Evolutionary conservation across 2,329 filamentous ascomycete genomes (phyloP).

Genomic region (Ramularia endophylla): DNA sequence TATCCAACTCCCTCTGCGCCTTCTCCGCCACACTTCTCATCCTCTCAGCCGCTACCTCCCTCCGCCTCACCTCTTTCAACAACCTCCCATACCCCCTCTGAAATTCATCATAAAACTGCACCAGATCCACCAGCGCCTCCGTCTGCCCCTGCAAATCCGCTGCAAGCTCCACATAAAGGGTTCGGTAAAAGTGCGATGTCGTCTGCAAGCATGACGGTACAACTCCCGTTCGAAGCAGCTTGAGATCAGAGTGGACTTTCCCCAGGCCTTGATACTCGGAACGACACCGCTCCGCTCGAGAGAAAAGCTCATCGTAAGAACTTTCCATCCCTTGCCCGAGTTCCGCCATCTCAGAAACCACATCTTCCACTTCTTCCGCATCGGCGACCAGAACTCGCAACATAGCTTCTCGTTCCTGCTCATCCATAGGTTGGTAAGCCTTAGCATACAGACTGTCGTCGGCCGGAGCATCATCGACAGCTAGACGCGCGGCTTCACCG

Average conservation of each 20-base stretch:
- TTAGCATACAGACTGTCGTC: conserved; percentile 58
- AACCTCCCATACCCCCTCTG: conserved; percentile 76
- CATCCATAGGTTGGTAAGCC: conserved; percentile 59
- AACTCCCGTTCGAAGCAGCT: conserved; percentile 56
- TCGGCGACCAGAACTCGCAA: conserved; percentile 72
- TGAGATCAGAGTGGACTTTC: conserved; percentile 60
- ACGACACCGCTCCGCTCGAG: conserved; percentile 55
- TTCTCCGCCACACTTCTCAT: conserved; percentile 70
- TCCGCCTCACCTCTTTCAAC: conserved; percentile 74
- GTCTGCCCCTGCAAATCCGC: conserved; percentile 63
- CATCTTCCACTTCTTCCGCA: conserved; percentile 56
- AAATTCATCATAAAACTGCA: conserved; percentile 83
- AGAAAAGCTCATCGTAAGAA: conserved; percentile 57
- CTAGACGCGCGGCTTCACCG: conserved; percentile 42
- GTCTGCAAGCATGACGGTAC: conserved; percentile 61
- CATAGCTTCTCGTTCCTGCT: conserved; percentile 76
- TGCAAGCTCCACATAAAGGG: conserved; percentile 68
- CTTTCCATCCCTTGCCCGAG: conserved; percentile 71
- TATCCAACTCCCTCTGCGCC: conserved; percentile 69
- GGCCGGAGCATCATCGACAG: conserved; percentile 27
- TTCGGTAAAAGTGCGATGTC: conserved; percentile 54
- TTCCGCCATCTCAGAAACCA: conserved; percentile 64
- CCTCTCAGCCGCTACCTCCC: conserved; percentile 65
- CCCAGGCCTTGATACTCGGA: conserved; percentile 53
- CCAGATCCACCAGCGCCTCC: conserved; percentile 68